A percentile compares a stretch with the other conserved stretches of the same genome.
Conservation (phyloP, 2,329 filamentous ascomycete genomes). For the Ophiocordyceps camponoti-saundersi region DNA sequence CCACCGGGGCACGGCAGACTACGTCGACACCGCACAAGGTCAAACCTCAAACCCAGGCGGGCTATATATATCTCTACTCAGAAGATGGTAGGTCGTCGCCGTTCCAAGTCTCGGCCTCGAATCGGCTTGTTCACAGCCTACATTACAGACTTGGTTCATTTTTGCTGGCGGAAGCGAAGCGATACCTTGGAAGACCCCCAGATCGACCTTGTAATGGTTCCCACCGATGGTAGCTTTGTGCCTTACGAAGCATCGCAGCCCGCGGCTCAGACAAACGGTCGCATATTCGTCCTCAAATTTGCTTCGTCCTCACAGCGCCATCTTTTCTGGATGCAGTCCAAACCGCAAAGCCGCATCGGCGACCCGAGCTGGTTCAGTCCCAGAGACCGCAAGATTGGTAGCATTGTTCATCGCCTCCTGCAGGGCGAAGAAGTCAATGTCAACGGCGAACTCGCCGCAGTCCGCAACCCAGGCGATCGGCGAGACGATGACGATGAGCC, state of each 20-base stretch:
- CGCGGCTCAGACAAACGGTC: constrained; percentile 58
- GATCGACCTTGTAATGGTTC: constrained; percentile 86
- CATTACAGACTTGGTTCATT: constrained; percentile 69
- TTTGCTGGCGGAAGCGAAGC: constrained; percentile 84
- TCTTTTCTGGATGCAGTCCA: constrained; percentile 93
- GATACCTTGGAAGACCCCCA: constrained; percentile 56
- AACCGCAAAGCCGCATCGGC: constrained; percentile 53
- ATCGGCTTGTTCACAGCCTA: background rate
- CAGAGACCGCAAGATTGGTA: constrained; percentile 71
- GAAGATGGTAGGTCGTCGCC: constrained; percentile 53
- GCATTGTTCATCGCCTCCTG: constrained; percentile 69
- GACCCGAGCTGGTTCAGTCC: constrained; percentile 68
- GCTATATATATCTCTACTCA: constrained; percentile 82
- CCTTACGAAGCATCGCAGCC: constrained; percentile 54
- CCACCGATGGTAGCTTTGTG: constrained; percentile 70
- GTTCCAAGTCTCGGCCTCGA: background rate
- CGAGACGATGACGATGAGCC: constrained; percentile 37
- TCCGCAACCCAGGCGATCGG: constrained; percentile 32
- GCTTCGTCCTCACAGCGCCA: constrained; percentile 78
- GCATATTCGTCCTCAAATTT: constrained; percentile 89
- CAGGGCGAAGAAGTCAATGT: constrained; percentile 84
- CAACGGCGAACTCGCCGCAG: constrained; percentile 48
- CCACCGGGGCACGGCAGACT: constrained; percentile 8
- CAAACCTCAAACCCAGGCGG: constrained; percentile 53
- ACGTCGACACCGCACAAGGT: constrained; percentile 51